These are phyloP conservation scores for Oryza longistaminata DNA, from an alignment of 176 grass and related monocot species.

Conservation along the genomic window DNA sequence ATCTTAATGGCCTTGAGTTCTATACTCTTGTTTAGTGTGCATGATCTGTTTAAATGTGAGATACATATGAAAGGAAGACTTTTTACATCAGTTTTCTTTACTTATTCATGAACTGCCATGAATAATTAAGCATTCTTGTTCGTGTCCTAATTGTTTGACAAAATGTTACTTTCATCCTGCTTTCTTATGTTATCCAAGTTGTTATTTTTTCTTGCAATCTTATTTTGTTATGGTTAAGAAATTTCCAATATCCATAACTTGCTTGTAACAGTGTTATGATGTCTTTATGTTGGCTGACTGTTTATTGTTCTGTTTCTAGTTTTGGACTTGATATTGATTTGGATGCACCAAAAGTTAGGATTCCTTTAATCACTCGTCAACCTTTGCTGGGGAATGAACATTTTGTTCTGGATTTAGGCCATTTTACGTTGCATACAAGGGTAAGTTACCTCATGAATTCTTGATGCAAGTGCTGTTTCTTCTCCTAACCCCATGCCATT, in stretches of 20 bases:
- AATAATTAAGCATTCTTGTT: neutral
- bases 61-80: neutral
- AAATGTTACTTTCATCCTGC: neutral
- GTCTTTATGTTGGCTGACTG: constrained; percentile 29
- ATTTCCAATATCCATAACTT: neutral
- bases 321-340: constrained; percentile 98
- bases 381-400: constrained; percentile 45
- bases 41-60: neutral
- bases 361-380: constrained; percentile 57
- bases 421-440: constrained; percentile 92
- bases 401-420: constrained; percentile 97
- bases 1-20: constrained; percentile 5
- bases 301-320: constrained; percentile 53
- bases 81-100: neutral
- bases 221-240: neutral
- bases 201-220: neutral
- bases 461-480: constrained; percentile 34
- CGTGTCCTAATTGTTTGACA: neutral
- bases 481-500: constrained; percentile 20
- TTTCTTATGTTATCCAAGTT: neutral
- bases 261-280: neutral
- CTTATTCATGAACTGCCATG: constrained; percentile 14
- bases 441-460: constrained; percentile 52
- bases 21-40: neutral
- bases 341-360: constrained; percentile 95